Base-by-base conservation (phyloP, 768 basidiomycete species). In the Trametes cinnabarina region DNA sequence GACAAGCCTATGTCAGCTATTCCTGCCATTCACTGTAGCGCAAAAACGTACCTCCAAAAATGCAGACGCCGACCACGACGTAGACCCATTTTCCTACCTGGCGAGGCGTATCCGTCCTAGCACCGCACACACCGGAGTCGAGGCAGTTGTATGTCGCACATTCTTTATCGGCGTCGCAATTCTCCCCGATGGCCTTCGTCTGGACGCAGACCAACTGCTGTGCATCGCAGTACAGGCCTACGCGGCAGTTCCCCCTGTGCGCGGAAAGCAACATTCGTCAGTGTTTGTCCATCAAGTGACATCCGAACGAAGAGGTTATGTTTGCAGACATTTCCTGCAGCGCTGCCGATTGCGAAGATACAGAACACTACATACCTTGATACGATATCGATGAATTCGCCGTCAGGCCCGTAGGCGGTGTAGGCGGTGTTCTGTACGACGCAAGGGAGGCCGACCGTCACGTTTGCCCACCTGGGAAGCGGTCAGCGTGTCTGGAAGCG, bases 351-450 rank as follows among this genome's bases (percentile, higher is more conserved):
- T 30, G 25, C 37, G n/a, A 9, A 30, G 30, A 32, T n/a, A 20
- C 8, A 20, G 44, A 22, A 17, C 23, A 35, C 9, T 15, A 68
- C 76, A 30, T 65, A 90, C 92, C 92, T 82, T 56, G 92, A 93
- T 2, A 93, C 85, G 51, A 94, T 85, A 69, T 90, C 84, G 44
- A 88, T 79, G 60, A 86, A 91, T 68, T 88, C 85, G 41, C 73
- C 77, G 2, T 62, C 62, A 23, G 77, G 65, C 0, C 81, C 77
- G 67, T 91, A 92, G 0, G 83, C 87, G 44, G 83, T 86, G 67
- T 90, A 94, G 2, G 83, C 80, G 0, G 85, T 89, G 70, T 95
- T 94, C 69, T 94, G 91, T 22, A 87, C 79, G 0, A 79, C 72
- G 65, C 94, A 94, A 25, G 73, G 43, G 46, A 78, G 74, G 5